Evolutionary conservation across 257 asterid species (phyloP).

Genomic region (Solanum pennellii): DNA sequence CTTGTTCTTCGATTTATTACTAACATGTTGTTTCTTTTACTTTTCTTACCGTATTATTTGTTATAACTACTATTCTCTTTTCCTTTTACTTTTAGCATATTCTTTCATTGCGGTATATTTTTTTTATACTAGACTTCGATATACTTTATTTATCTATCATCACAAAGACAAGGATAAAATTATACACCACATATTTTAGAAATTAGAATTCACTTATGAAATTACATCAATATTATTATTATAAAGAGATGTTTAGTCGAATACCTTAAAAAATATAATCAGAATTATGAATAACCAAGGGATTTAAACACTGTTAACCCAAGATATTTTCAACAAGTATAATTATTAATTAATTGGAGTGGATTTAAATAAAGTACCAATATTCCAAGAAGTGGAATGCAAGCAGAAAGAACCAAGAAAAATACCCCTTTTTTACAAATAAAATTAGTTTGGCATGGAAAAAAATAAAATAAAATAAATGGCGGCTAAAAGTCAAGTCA

Average conservation of each 20-base stretch:
- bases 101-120: background rate
- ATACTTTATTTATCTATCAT: background rate
- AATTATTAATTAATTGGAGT: background rate
- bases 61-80: background rate
- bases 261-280: background rate
- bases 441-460: background rate
- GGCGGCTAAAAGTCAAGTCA: background rate
- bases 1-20: background rate
- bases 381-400: background rate
- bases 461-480: background rate
- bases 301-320: background rate
- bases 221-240: no score
- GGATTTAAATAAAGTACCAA: background rate
- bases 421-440: background rate
- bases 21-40: background rate
- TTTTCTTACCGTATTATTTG: background rate
- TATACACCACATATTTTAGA: no score
- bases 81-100: background rate
- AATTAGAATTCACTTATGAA: background rate
- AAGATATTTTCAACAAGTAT: background rate
- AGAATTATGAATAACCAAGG: background rate
- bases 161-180: background rate
- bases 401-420: background rate
- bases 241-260: background rate
- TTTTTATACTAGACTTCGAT: no score